phyloP scores from a whole-genome alignment of 1,284 basidiomycete species.

The Quambalaria eucalypti region DNA sequence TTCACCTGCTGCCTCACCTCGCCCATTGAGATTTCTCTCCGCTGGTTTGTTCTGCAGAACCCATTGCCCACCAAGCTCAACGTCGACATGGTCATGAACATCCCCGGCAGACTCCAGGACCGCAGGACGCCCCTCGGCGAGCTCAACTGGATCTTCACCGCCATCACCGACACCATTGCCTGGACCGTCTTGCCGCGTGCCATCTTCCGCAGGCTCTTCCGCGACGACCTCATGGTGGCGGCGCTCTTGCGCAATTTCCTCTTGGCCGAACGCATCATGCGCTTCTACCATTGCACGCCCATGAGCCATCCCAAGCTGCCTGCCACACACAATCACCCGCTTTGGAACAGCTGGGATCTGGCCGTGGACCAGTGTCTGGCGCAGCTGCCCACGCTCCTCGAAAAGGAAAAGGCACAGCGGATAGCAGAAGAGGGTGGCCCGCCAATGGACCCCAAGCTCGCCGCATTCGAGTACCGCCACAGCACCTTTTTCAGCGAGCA shows the following conservation, averaged over 20 bases:
- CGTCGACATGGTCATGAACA: slow-evolving; percentile 84
- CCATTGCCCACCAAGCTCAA: slow-evolving; percentile 55
- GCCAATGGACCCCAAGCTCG: slow-evolving; percentile 45
- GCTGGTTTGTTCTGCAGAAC: slow-evolving; percentile 86
- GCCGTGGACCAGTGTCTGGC: slow-evolving; percentile 91
- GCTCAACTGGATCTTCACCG: slow-evolving; percentile 98
- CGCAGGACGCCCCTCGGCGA: slow-evolving; percentile 90
- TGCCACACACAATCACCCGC: slow-evolving; percentile 83
- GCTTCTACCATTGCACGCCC: slow-evolving; percentile 93
- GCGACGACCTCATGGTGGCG: slow-evolving; percentile 90
- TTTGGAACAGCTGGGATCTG: slow-evolving; percentile 97
- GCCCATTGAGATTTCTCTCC: slow-evolving; percentile 91
- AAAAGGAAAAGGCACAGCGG: slow-evolving; percentile 55
- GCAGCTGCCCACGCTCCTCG: slow-evolving; percentile 79
- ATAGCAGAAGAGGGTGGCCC: slow-evolving; percentile 46
- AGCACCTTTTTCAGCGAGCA: slow-evolving; percentile 94
- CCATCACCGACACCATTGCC: slow-evolving; percentile 96
- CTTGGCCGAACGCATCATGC: slow-evolving; percentile 94
- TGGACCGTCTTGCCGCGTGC: slow-evolving; percentile 94
- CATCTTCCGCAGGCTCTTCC: slow-evolving; percentile 84
- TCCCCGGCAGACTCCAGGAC: slow-evolving; percentile 93
- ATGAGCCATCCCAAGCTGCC: slow-evolving; percentile 86
- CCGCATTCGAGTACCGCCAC: slow-evolving; percentile 60
- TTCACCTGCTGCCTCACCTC: slow-evolving; percentile 97
- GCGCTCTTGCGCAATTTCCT: slow-evolving; percentile 94